Evolutionary conservation across 108 stramenopile genomes (phyloP).

Genomic region (Aurantiochytrium sp.): DNA sequence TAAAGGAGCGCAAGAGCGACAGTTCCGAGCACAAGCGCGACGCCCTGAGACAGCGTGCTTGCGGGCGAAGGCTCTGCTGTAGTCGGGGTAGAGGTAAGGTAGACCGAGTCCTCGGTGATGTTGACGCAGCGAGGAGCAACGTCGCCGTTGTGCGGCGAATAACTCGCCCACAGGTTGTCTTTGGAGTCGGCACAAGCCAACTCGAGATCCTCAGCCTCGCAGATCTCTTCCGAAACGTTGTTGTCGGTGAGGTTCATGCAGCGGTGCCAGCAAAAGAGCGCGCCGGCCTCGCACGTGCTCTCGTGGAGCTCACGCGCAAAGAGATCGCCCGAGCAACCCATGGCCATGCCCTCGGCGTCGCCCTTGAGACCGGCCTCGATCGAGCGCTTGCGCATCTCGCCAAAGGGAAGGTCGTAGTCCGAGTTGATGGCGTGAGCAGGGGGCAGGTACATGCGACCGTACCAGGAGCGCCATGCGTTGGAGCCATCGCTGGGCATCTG

Average conservation of each 20-base stretch:
- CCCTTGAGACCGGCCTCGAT: background rate
- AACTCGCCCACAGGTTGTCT: slow-evolving; percentile 36
- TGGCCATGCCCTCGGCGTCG: background rate
- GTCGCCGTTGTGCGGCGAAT: slow-evolving; percentile 28
- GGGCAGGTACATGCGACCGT: slow-evolving; percentile 72
- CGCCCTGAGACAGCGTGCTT: background rate
- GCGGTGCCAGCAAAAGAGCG: slow-evolving; percentile 67
- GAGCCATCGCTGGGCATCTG: slow-evolving; percentile 19
- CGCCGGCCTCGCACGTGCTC: slow-evolving; percentile 41
- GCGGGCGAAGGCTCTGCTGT: background rate
- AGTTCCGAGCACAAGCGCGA: background rate
- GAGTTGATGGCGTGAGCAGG: slow-evolving; percentile 55
- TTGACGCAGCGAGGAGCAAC: slow-evolving; percentile 9
- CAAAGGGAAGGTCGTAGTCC: slow-evolving; percentile 43
- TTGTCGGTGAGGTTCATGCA: slow-evolving; percentile 45
- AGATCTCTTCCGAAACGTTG: slow-evolving; percentile 41
- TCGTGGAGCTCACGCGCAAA: slow-evolving; percentile 37
- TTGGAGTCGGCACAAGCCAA: slow-evolving; percentile 41
- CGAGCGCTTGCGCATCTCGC: slow-evolving; percentile 42
- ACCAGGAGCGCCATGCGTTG: slow-evolving; percentile 58
- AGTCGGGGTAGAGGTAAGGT: background rate
- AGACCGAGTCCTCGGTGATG: background rate
- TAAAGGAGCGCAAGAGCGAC: too few relatives aligned
- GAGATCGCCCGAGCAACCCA: slow-evolving; percentile 41
- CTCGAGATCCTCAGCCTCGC: slow-evolving; percentile 42